Evolutionary conservation across 2,329 filamentous ascomycete genomes (phyloP), one percentile per base, ranked within the genome.

Genomic region (Scortechinia acanthostroma): DNA sequence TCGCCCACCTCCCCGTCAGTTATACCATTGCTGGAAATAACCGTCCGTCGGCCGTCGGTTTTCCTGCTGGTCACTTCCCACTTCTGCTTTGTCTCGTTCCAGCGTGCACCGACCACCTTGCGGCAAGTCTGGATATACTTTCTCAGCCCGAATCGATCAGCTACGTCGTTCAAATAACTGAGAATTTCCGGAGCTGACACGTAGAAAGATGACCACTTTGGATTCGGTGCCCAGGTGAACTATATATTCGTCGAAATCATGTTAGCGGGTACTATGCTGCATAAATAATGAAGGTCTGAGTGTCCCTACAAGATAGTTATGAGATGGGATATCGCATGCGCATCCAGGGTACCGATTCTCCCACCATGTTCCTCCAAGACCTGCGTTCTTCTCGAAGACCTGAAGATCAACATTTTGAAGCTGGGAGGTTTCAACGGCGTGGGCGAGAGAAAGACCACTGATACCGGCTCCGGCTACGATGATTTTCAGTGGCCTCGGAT

Each of bases 281-380:
- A 10, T n/a, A 10, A 30, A n/a, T 30, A 10, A 30, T 30, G 25
- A n/a, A n/a, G 10, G 10, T 30, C 25, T 10, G 10, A 30, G 25
- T n/a, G n/a, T 10, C 10, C 10, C 25, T 30, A n/a, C 52, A 50
- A 37, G 54, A 52, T 55, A 55, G 2, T 50, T 47, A 43, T 53
- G 47, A 15, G 48, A 21, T 4, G 52, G 52, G 16, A 55, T 53
- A 43, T 55, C 54, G 25, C 54, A 56, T 22, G 45, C 23, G 20
- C 45, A 45, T 10, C 53, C 54, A 6, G 48, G 48, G 40, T 49
- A 50, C 42, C 49, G 50, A 45, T 54, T 56, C 21, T 55, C 51
- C 14, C 47, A 40, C 53, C 51, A 54, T 2, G 53, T 56, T 6
- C 35, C 35, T 15, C 35, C 35, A 17, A 10, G 6, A 10, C 20